Evolutionary conservation across 73 alveolate genomes (phyloP).

Genomic region (Effrenium voratum): DNA sequence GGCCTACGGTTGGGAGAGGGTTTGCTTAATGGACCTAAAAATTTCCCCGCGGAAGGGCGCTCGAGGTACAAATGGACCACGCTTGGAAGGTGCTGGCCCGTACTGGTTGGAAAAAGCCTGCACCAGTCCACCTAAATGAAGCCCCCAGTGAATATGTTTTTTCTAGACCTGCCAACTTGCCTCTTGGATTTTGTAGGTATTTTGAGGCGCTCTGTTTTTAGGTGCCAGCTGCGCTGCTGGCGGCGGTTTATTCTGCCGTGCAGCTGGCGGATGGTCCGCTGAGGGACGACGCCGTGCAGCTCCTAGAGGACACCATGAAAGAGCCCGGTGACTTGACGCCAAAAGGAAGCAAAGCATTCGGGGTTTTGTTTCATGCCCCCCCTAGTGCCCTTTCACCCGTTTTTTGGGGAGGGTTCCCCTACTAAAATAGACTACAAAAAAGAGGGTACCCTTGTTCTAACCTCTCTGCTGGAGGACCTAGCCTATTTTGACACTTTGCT

Average conservation of each 20-base stretch:
- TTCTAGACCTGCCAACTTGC: no score
- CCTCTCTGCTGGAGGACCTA: background rate
- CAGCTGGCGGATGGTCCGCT: background rate
- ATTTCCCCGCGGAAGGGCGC: no score
- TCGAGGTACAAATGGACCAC: no score
- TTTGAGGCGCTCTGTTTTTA: background rate
- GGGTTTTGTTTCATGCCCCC: background rate
- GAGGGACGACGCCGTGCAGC: background rate
- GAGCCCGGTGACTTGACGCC: background rate
- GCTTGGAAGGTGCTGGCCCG: no score
- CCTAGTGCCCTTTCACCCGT: background rate
- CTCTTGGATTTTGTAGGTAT: no score
- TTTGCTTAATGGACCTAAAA: no score
- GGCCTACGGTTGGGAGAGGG: no score
- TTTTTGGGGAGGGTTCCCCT: background rate
- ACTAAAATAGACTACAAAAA: background rate
- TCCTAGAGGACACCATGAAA: background rate
- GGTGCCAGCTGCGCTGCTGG: conserved; percentile 24
- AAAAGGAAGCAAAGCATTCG: background rate
- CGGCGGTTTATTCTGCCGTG: background rate
- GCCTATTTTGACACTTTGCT: no score
- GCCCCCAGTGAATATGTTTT: no score
- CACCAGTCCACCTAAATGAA: no score
- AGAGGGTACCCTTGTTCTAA: no score
- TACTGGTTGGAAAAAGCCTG: no score